Base-by-base conservation (phyloP, 2,329 filamentous ascomycete genomes). In the Pseudopyrenochaeta lycopersici region DNA sequence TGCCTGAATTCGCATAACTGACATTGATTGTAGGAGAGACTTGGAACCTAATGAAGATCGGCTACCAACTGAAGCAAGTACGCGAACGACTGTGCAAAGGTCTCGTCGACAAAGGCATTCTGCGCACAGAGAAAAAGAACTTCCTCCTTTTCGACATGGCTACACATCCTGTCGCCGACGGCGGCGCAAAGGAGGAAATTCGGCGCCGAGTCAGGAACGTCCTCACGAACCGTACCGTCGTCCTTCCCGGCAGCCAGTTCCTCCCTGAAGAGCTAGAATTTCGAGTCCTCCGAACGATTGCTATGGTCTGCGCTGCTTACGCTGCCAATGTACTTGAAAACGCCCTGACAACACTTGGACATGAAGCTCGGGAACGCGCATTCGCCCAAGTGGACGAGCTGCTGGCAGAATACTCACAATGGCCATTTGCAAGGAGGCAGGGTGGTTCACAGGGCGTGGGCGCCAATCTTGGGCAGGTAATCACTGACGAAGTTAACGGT, bases 21-120 rank as follows among this genome's bases (percentile, higher is more conserved):
- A 71, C 60, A 49, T 23, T 23, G 40, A 35, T 32, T 46, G 54
- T 73, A 98, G 94, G 95, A 76, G 95, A 99, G 80, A 99, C 95
- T 49, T 99, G 95, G 95, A 99, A 99, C 76, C 82, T 99, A 63
- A 98, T 99, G 95, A 99, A 99, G 84, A 99, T 99, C 70, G 95
- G 95, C 76, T 99, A 99, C 79, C 95, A 99, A 82, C 85, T 99
- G 68, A 99, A 99, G 82, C 95, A 99, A 84, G 95, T 99, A 54
- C 92, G 95, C 74, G 95, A 99, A 82, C 91, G 95, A 52, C 85
- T 99, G 52, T 94, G 93, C 72, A 99, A 99, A 80, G 95, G 95
- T 30, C 87, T 99, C 40, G 95, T 99, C 62, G 95, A 99, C 82
- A 99, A 99, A 82, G 95, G 95, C 72, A 97, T 99, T 75, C 86